Conservation (phyloP, 164 flowering plant genomes). For the Cinnamomum micranthum region DNA sequence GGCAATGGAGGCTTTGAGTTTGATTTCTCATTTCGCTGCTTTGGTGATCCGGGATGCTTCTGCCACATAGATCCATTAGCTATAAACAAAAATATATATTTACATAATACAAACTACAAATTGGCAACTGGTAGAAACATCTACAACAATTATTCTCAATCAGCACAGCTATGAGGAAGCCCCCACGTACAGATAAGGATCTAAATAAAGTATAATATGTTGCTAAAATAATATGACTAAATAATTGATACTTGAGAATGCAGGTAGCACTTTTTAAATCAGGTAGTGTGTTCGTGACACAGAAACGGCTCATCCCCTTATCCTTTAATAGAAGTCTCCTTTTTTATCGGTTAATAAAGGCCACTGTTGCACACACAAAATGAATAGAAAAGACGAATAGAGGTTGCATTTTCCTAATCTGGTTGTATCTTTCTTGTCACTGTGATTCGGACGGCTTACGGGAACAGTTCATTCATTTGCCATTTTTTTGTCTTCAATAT, state of each 20-base stretch:
- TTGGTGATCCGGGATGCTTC: conserved; percentile 71
- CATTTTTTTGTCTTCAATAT: too few species aligned
- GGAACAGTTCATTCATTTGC: too few species aligned
- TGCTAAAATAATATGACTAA: not conserved
- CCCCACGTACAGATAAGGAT: not conserved
- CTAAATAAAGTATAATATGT: not conserved
- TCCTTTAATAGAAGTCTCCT: too few species aligned
- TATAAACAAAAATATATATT: not conserved
- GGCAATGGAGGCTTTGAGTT: conserved; percentile 82
- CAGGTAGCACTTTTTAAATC: not conserved
- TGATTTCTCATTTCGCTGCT: conserved; percentile 54
- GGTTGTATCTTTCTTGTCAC: too few species aligned
- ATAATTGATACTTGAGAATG: not conserved
- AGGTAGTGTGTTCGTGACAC: not conserved
- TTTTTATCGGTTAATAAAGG: too few species aligned
- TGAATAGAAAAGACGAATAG: too few species aligned
- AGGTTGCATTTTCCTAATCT: too few species aligned
- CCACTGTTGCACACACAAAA: too few species aligned
- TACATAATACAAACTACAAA: not conserved
- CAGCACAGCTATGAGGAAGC: not conserved
- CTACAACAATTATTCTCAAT: not conserved
- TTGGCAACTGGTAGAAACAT: not conserved
- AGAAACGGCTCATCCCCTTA: too few species aligned
- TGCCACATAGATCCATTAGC: conserved; percentile 28
- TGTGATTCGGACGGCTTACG: too few species aligned